Conservation (phyloP, 306 rosid species). For the Trifolium repens region DNA sequence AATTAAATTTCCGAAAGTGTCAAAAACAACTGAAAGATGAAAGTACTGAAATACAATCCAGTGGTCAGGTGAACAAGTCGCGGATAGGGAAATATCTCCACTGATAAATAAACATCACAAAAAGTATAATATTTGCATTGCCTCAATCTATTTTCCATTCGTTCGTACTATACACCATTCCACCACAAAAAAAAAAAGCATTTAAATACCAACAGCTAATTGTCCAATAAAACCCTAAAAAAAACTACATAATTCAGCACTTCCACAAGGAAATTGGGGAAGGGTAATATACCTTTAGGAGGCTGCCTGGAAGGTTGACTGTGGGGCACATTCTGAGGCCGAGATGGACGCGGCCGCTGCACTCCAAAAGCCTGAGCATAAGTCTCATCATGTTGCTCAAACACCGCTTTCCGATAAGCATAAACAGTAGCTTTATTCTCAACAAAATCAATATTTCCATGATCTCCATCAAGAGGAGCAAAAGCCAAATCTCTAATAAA, state of each 20-base stretch:
- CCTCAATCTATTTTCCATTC: not conserved
- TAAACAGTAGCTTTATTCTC: constrained; percentile 68
- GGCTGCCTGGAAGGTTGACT: constrained; percentile 56
- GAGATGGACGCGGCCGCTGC: constrained; percentile 58
- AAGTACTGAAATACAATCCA: constrained; percentile 23
- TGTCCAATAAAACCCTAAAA: constrained; percentile 8
- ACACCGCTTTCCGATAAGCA: constrained; percentile 68
- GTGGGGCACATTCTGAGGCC: constrained; percentile 35
- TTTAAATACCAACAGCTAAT: not conserved
- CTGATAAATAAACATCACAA: constrained; percentile 5
- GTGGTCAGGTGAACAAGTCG: not conserved
- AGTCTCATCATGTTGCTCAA: constrained; percentile 91
- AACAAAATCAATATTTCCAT: constrained; percentile 54
- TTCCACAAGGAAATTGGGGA: constrained; percentile 8
- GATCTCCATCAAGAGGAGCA: constrained; percentile 58
- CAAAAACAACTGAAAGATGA: not conserved
- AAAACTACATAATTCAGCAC: constrained; percentile 2
- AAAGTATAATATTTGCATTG: not conserved
- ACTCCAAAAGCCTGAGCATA: constrained; percentile 94
- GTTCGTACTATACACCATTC: not conserved
- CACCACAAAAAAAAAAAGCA: not conserved
- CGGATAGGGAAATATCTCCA: constrained; percentile 7
- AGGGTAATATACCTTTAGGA: constrained; percentile 68
- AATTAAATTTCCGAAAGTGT: constrained; percentile 6
- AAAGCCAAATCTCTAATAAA: constrained; percentile 77